phyloP scores from a whole-genome alignment of 257 asterid genomes.

The Buddleja alternifolia region DNA sequence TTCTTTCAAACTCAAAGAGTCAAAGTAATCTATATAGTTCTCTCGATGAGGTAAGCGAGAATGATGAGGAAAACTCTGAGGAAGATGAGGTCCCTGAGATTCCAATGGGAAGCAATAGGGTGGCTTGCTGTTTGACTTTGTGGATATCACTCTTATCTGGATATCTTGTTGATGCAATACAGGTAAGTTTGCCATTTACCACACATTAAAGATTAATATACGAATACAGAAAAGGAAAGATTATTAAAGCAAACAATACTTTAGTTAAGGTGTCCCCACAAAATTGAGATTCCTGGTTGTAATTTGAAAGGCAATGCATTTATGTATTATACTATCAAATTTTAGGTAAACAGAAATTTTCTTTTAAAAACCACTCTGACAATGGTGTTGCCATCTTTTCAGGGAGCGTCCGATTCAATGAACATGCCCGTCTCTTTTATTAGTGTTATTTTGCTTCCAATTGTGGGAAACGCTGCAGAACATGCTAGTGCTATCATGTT shows the following conservation, averaged over 20 bases:
- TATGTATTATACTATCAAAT: too few relatives aligned
- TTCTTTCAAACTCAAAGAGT: slow-evolving; percentile 88
- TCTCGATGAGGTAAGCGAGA: slow-evolving; percentile 69
- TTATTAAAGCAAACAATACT: too few relatives aligned
- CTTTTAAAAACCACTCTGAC: not conserved
- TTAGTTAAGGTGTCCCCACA: too few relatives aligned
- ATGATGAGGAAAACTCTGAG: slow-evolving; percentile 48
- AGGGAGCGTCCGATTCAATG: slow-evolving; percentile 94
- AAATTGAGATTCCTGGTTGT: too few relatives aligned
- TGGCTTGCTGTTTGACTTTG: slow-evolving; percentile 90
- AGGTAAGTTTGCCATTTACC: too few relatives aligned
- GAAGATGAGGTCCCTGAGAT: slow-evolving; percentile 84
- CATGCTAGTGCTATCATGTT: slow-evolving; percentile 99
- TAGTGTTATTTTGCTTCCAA: slow-evolving; percentile 89
- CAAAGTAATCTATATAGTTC: slow-evolving; percentile 58
- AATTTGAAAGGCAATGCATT: too few relatives aligned
- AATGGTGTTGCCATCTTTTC: slow-evolving; percentile 27
- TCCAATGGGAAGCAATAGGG: slow-evolving; percentile 79
- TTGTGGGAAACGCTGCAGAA: slow-evolving; percentile 97
- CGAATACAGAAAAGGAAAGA: too few relatives aligned
- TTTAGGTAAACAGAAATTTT: too few relatives aligned
- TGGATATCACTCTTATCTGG: slow-evolving; percentile 95
- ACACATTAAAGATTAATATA: too few relatives aligned
- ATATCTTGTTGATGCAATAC: slow-evolving; percentile 91
- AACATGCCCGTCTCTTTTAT: slow-evolving; percentile 90